Evolutionary conservation across 495 filamentous ascomycete genomes (phyloP), one percentile per base, ranked within the genome.

Genomic region (Cladorrhinum samala): DNA sequence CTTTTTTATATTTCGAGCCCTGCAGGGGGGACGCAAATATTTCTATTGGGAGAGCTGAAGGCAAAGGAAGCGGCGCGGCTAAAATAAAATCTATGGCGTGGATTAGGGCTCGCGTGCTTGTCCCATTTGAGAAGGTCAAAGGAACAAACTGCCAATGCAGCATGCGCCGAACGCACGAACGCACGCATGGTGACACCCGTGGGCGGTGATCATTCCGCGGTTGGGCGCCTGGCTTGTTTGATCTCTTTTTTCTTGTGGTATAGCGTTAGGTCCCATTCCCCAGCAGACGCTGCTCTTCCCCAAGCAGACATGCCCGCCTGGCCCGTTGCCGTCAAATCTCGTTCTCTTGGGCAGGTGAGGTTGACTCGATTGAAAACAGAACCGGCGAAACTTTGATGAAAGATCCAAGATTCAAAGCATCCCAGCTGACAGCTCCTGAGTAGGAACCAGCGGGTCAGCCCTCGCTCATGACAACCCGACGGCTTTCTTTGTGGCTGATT

Each of bases 11-110:
- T 19, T 45, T 19, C 45, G 24, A 47, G 45, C 30, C 23, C 45
- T 47, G 45, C 45, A 47, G 45, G 13, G 39, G 39, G 13, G 5
- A 30, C 24, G 24, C 20, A 45, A 11, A 20, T 21, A 45, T 17
- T 24, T 24, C 25, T 33, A 24, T 45, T 45, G 42, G 42, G n/a
- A n/a, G 42, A 45, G 46, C 19, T 21, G 45, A 23, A 23, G 45
- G 2, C 7, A 16, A 19, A 43, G 45, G 45, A 48, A 38, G 45
- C 52, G 46, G 52, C 52, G 47, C 52, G 46, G 52, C 52, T 54
- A 54, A 49, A 54, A 49, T 19, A 11, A 44, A 44, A 20, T 2
- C 41, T 20, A 17, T 6, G 19, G 19, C 13, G 19, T n/a, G n/a
- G n/a, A 18, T 14, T 8, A 18, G 11, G 39, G n/a, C 39, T 54